phyloP scores from a whole-genome alignment of 768 basidiomycete species.

The Macrolepiota fuliginosa region DNA sequence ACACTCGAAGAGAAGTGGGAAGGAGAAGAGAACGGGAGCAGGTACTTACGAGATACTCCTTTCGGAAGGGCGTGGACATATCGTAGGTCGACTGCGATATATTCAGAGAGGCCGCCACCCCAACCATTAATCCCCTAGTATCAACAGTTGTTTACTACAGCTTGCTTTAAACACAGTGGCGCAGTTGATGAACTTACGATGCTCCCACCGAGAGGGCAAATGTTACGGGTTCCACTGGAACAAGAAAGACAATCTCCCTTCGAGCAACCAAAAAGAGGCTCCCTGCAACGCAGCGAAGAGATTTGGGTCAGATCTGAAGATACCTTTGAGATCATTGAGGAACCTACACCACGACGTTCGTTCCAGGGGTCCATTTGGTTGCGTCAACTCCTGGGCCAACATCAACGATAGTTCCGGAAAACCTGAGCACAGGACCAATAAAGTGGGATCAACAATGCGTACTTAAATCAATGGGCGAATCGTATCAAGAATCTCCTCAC shows the following conservation, averaged over 20 bases:
- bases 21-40: no score
- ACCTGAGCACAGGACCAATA: slow-evolving; percentile 17
- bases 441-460: no score
- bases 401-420: slow-evolving; percentile 33
- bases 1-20: not conserved
- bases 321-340: not conserved
- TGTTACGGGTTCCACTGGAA: slow-evolving; percentile 29
- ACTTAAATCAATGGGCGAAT: not conserved
- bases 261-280: slow-evolving; percentile 40
- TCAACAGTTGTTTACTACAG: not conserved
- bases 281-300: slow-evolving; percentile 23
- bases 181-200: slow-evolving; percentile 26
- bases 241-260: slow-evolving; percentile 32
- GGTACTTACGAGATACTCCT: slow-evolving; percentile 30
- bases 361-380: slow-evolving; percentile 31
- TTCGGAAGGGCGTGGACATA: slow-evolving; percentile 37
- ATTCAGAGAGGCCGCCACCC: slow-evolving; percentile 47
- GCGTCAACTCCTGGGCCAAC: slow-evolving; percentile 31
- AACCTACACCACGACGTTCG: slow-evolving; percentile 31
- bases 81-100: slow-evolving; percentile 31
- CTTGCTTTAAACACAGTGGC: not conserved
- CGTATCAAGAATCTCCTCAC: slow-evolving; percentile 20
- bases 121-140: slow-evolving; percentile 36
- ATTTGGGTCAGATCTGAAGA: not conserved
- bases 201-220: slow-evolving; percentile 30